Percentiles rank a stretch among this genome's conserved stretches.
Conservation (phyloP, 257 asterid genomes). For the Ocimum tenuiflorum region DNA sequence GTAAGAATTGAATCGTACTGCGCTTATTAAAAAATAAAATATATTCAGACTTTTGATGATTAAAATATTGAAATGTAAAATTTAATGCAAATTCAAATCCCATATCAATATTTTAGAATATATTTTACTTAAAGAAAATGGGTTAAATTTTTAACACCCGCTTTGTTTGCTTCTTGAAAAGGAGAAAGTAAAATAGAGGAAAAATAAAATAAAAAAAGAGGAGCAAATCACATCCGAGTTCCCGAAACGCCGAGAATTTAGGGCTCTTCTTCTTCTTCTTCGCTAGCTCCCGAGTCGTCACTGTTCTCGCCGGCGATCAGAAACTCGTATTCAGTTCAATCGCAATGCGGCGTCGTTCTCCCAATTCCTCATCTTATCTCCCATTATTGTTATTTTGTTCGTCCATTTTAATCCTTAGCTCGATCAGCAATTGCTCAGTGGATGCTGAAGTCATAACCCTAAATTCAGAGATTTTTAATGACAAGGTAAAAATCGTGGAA, state of each 20-base stretch:
- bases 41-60: no score
- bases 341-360: slow-evolving; percentile 29
- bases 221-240: not conserved
- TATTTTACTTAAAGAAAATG: no score
- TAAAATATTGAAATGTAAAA: no score
- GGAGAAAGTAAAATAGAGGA: not conserved
- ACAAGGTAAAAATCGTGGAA: slow-evolving; percentile 47
- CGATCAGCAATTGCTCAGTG: slow-evolving; percentile 28
- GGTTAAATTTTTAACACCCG: no score
- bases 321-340: not conserved
- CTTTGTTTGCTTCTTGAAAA: no score
- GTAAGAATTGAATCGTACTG: no score
- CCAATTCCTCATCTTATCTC: slow-evolving; percentile 15
- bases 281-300: not conserved
- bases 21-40: no score
- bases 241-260: slow-evolving; percentile 10
- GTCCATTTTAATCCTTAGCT: slow-evolving; percentile 30
- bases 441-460: slow-evolving; percentile 81
- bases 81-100: no score
- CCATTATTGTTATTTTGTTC: slow-evolving; percentile 20
- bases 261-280: slow-evolving; percentile 20
- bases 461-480: slow-evolving; percentile 63
- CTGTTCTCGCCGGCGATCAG: slow-evolving; percentile 13
- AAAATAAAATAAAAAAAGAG: not conserved
- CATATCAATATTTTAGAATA: no score